A percentile compares a stretch with the other conserved stretches of the same genome.
Conservation (phyloP, 2,329 filamentous ascomycete species). For the Calonectria naviculata region DNA sequence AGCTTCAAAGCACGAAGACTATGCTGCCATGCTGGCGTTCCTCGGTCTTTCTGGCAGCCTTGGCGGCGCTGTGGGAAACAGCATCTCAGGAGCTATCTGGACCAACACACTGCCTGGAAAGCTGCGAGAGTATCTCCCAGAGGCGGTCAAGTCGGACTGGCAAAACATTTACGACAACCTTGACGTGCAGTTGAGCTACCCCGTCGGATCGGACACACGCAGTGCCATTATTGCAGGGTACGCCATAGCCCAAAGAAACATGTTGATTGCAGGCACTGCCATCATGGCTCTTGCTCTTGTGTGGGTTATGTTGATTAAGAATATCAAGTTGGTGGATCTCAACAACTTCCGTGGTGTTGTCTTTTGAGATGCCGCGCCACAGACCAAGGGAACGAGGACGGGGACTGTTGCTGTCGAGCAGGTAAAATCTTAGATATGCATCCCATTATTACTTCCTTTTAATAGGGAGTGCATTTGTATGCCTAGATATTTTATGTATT, state of each 20-base stretch:
- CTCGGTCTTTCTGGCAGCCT: neutral
- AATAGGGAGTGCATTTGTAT: too few species aligned
- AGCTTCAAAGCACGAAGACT: neutral
- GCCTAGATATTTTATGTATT: too few species aligned
- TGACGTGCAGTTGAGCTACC: slow-evolving; percentile 28
- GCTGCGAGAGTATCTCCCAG: neutral
- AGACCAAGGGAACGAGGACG: too few species aligned
- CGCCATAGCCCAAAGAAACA: slow-evolving; percentile 25
- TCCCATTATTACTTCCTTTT: too few species aligned
- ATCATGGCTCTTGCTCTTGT: slow-evolving; percentile 30
- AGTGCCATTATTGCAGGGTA: slow-evolving; percentile 36
- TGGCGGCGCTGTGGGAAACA: neutral
- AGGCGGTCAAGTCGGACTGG: neutral
- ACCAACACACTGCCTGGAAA: neutral
- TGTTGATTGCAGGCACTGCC: slow-evolving; percentile 34
- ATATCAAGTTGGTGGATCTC: slow-evolving; percentile 21
- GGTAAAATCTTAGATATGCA: too few species aligned
- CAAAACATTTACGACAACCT: slow-evolving; percentile 22
- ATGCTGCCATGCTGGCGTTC: neutral
- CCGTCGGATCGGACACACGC: slow-evolving; percentile 32
- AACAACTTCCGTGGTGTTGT: neutral
- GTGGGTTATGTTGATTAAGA: slow-evolving; percentile 33
- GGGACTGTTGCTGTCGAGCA: too few species aligned
- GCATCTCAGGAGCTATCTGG: neutral
- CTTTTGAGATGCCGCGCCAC: neutral